Conservation (phyloP, 1,284 basidiomycete species). For the Microbotryomycetes sp. region DNA sequence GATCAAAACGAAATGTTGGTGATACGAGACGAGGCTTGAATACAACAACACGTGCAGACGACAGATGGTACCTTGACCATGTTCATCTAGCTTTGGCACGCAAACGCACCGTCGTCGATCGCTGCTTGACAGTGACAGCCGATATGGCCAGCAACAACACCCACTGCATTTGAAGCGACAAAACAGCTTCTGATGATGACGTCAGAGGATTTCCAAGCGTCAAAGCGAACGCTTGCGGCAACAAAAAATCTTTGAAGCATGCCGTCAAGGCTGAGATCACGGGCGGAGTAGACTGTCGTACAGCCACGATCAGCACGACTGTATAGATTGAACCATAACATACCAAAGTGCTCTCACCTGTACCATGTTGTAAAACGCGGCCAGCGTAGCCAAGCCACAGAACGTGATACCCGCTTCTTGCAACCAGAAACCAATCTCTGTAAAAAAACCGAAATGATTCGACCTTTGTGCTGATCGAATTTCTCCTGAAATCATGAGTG, state of each 20-base stretch:
- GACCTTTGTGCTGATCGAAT: neutral
- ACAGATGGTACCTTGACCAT: too few species aligned
- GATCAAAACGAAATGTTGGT: too few species aligned
- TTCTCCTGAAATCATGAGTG: constrained; percentile 3
- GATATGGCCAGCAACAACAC: neutral
- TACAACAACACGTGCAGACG: too few species aligned
- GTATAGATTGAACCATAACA: neutral
- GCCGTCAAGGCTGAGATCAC: neutral
- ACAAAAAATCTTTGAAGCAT: neutral
- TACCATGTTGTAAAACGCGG: constrained; percentile 1
- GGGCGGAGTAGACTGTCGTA: too few species aligned
- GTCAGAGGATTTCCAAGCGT: neutral
- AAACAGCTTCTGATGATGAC: neutral
- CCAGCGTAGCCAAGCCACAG: constrained; percentile 3
- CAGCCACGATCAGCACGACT: neutral
- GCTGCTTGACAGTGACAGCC: neutral
- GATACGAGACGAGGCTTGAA: too few species aligned
- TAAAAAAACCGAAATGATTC: constrained; percentile 11
- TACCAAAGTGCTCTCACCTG: neutral
- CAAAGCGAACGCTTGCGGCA: neutral
- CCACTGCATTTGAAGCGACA: neutral
- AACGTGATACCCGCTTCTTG: constrained; percentile 4
- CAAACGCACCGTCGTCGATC: too few species aligned
- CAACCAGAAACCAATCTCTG: constrained; percentile 7
- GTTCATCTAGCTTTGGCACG: too few species aligned